A percentile compares a stretch with the other conserved stretches of the same genome.
Evolutionary conservation across 2,329 filamentous ascomycete genomes (phyloP).

Genomic region (Trichoderma hamatum): DNA sequence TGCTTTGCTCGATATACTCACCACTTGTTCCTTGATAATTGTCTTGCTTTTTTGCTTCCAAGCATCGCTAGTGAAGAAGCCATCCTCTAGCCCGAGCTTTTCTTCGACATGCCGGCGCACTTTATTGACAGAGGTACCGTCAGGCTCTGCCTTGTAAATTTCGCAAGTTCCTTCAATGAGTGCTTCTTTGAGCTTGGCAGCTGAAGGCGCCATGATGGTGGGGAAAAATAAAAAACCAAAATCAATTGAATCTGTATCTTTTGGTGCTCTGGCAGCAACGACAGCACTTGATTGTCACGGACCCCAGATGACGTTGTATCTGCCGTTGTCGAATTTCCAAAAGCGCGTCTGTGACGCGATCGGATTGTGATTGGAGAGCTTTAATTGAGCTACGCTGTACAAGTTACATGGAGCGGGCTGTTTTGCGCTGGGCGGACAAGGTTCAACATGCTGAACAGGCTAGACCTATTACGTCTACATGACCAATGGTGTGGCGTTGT

Average conservation of each 20-base stretch:
- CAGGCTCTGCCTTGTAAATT: constrained; percentile 49
- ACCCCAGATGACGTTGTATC: not conserved
- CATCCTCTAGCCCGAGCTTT: constrained; percentile 51
- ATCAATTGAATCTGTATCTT: not conserved
- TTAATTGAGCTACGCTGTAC: constrained; percentile 5
- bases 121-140: constrained; percentile 58
- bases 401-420: constrained; percentile 2
- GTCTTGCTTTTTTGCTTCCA: constrained; percentile 64
- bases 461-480: not conserved
- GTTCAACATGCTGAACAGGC: not conserved
- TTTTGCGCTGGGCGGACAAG: not conserved
- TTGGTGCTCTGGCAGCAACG: not conserved
- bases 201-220: constrained; percentile 46
- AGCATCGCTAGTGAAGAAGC: constrained; percentile 51
- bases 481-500: constrained; percentile 1
- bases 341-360: constrained; percentile 29
- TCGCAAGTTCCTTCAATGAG: constrained; percentile 52
- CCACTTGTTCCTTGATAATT: constrained; percentile 59
- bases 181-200: constrained; percentile 48
- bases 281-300: not conserved
- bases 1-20: constrained; percentile 42
- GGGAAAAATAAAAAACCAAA: not conserved
- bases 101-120: constrained; percentile 58
- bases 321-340: not conserved
- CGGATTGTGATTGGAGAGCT: constrained; percentile 18